Conservation (phyloP, 2,329 filamentous ascomycete genomes). For the Apiospora pterosperma region DNA sequence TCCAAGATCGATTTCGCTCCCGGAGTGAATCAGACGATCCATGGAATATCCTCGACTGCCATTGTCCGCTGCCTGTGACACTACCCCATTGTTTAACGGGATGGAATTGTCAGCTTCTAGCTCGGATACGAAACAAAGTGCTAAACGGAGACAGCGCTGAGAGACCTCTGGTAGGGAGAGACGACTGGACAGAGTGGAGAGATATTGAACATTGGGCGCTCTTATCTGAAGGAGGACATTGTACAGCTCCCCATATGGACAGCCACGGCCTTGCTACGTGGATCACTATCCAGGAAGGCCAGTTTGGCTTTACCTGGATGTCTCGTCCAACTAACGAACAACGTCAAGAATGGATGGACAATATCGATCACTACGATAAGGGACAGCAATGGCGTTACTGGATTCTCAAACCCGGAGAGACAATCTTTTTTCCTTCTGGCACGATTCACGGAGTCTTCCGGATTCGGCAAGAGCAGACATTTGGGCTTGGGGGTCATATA, state of each 20-base stretch:
- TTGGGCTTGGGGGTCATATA: too few species aligned
- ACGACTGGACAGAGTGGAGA: conserved; percentile 30
- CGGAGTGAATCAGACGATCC: background rate
- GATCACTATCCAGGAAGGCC: conserved; percentile 27
- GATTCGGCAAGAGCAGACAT: conserved; percentile 16
- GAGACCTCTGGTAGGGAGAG: conserved; percentile 13
- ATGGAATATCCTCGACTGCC: too few species aligned
- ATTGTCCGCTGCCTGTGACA: background rate
- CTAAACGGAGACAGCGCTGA: background rate
- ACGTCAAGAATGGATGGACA: conserved; percentile 18
- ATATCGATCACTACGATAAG: conserved; percentile 15
- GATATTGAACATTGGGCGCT: conserved; percentile 29
- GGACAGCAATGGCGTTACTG: conserved; percentile 28
- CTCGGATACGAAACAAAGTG: conserved; percentile 4
- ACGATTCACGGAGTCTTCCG: conserved; percentile 33
- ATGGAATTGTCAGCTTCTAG: conserved; percentile 4
- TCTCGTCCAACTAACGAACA: conserved; percentile 22
- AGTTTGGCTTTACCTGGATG: conserved; percentile 28
- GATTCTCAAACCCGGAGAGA: too few species aligned
- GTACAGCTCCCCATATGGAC: conserved; percentile 31
- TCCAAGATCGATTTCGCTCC: conserved; percentile 1
- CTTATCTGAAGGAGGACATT: too few species aligned
- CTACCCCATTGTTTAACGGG: conserved; percentile 3
- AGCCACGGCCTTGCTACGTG: conserved; percentile 29
- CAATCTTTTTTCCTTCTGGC: conserved; percentile 30